These are phyloP conservation scores for Melampsora larici-populina DNA, from an alignment of 1,284 basidiomycete genomes.

Conservation along the genomic window DNA sequence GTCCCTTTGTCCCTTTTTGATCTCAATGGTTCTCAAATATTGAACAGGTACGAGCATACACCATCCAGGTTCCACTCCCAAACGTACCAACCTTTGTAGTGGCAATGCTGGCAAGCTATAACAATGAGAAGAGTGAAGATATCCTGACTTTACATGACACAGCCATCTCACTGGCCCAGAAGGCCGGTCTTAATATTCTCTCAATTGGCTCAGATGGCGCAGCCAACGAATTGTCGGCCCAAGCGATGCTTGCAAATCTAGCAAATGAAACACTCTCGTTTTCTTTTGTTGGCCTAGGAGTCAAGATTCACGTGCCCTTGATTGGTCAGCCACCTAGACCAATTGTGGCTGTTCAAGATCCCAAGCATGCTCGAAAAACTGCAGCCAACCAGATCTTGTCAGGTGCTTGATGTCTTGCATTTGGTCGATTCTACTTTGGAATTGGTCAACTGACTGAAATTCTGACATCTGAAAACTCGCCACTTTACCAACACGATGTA, in stretches of 20 bases:
- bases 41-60: no score
- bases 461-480: neutral
- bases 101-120: slow-evolving; percentile 1
- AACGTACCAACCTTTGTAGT: no score
- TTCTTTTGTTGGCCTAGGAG: neutral
- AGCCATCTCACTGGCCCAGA: neutral
- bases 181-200: neutral
- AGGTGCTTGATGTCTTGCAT: slow-evolving; percentile 4
- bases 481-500: neutral
- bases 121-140: neutral
- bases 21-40: no score
- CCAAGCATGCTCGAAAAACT: slow-evolving; percentile 15
- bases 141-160: neutral
- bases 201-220: slow-evolving; percentile 9
- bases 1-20: no score
- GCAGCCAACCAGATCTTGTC: slow-evolving; percentile 11
- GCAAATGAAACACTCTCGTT: neutral
- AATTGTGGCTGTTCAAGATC: no score
- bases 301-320: neutral
- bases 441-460: slow-evolving; percentile 3
- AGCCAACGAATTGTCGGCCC: neutral
- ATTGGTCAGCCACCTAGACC: neutral
- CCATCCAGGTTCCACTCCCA: neutral
- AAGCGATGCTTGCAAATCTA: neutral
- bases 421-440: slow-evolving; percentile 11